Evolutionary conservation across 768 basidiomycete genomes (phyloP).

Genomic region (Xerocomus spinulosus): DNA sequence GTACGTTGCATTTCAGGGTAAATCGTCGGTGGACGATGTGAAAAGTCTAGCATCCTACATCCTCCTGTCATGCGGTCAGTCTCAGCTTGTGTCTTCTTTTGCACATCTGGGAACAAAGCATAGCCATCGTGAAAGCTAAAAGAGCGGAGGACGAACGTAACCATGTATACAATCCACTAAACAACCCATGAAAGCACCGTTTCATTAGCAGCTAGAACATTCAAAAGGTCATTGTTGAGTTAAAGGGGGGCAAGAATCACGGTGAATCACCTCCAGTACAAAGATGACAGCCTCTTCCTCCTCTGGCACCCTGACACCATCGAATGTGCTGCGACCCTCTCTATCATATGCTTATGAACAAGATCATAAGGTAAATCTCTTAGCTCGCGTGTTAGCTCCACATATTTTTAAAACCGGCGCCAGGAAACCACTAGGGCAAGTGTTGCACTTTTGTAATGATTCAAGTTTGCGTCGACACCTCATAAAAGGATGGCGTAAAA

Average conservation of each 20-base stretch:
- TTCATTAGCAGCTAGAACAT: constrained; percentile 17
- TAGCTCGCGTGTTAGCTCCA: constrained; percentile 17
- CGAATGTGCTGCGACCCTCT: constrained; percentile 15
- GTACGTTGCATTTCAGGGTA: constrained; percentile 24
- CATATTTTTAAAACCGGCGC: constrained; percentile 25
- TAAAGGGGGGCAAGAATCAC: no score
- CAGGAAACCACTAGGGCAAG: constrained; percentile 31
- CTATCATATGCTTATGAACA: constrained; percentile 18
- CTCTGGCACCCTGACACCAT: constrained; percentile 21
- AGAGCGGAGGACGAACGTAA: constrained; percentile 23
- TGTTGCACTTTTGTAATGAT: constrained; percentile 14
- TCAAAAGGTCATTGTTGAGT: no score
- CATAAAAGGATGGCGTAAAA: background rate
- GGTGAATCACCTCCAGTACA: no score
- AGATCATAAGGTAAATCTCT: constrained; percentile 15
- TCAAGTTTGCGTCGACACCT: background rate
- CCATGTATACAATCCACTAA: background rate
- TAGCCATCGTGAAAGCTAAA: constrained; percentile 25
- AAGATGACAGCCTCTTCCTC: constrained; percentile 26
- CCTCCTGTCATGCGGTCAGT: constrained; percentile 21
- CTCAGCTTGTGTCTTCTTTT: constrained; percentile 25
- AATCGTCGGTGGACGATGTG: constrained; percentile 19
- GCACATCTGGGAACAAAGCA: constrained; percentile 24
- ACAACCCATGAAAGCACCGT: no score
- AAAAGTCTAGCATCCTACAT: constrained; percentile 15